Conservation (phyloP, 768 basidiomycete species). For the Terana coerulea region DNA sequence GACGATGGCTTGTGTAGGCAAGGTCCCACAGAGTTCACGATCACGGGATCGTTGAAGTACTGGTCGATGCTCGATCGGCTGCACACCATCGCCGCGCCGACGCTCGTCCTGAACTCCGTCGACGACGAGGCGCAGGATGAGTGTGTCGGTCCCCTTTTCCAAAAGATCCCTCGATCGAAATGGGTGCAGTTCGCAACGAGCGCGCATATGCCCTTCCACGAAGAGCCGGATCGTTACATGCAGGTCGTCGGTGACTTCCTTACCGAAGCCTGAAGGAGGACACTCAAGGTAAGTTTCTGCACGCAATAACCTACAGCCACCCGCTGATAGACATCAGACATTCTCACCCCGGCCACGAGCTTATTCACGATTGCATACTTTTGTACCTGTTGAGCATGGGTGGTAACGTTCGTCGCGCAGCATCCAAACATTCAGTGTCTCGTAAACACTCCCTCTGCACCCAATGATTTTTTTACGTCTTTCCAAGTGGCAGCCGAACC, state of each 20-base stretch:
- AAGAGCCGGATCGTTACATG: slow-evolving; percentile 30
- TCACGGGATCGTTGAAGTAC: slow-evolving; percentile 22
- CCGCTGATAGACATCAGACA: too few species aligned
- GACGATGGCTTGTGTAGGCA: slow-evolving; percentile 18
- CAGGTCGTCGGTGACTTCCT: slow-evolving; percentile 26
- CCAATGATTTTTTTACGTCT: too few species aligned
- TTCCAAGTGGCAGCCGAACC: too few species aligned
- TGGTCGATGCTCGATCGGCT: slow-evolving; percentile 27
- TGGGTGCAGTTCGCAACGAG: slow-evolving; percentile 31
- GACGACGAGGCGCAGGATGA: slow-evolving; percentile 38
- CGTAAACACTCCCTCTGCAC: too few species aligned
- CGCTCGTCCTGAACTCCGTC: slow-evolving; percentile 32
- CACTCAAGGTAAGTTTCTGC: too few species aligned
- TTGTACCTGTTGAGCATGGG: too few species aligned
- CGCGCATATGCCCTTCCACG: slow-evolving; percentile 29
- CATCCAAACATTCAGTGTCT: too few species aligned
- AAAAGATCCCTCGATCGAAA: slow-evolving; percentile 25
- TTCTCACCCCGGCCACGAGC: too few species aligned
- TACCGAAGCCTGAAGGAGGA: too few species aligned
- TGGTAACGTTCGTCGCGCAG: too few species aligned
- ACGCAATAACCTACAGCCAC: too few species aligned
- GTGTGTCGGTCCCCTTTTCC: slow-evolving; percentile 31
- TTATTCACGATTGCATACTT: too few species aligned
- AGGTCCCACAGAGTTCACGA: slow-evolving; percentile 28
- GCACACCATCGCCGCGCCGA: slow-evolving; percentile 25